Base-by-base conservation (phyloP, 441 rosid genomes). In the Aleurites moluccanus region DNA sequence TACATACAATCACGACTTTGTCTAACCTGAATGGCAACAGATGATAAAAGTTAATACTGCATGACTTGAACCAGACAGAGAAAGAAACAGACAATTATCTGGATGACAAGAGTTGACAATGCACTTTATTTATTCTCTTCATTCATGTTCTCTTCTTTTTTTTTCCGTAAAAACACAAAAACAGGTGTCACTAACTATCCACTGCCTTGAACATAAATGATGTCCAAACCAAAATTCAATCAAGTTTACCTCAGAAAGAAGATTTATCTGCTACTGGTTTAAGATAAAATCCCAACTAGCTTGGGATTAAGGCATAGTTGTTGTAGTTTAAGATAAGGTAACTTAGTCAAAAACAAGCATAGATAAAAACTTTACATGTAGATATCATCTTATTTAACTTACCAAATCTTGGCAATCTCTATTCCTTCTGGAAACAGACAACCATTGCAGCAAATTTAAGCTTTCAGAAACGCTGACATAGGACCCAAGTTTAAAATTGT, bases 371-470 rank as follows among this genome's bases (percentile, higher is more conserved):
- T 27, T 9, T 14, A 28, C 47, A 25, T 15, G 11, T 67, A n/a
- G 2, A 27, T 45, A 42, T 25, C 10, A 47, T 61, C 44, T n/a
- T 15, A 20, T 67, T 73, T 71, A 69, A 80, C 91, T 86, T 83
- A 95, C 99, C 99, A 95, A 66, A 95, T 82, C 81, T 90, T 93
- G 75, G 99, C 97, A 78, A 89, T 93, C 86, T 95, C 97, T 65
- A 95, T 86, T 81, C 97, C 99, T 89, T 96, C 98, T 0, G 98
- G 99, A 75, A 96, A 96, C 67, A 90, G 88, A 67, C 99, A 98
- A 8, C 99, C 98, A 47, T 98, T 95, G 96, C 91, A 88, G 77
- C 77, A 84, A 86, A 85, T 60, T 81, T 64, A 81, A 81, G 67
- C 70, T 69, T 80, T 86, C 80, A 85, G 78, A 87, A 77, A 77